Base-by-base conservation (phyloP, 495 filamentous ascomycete species). In the Copromyces sp. region DNA sequence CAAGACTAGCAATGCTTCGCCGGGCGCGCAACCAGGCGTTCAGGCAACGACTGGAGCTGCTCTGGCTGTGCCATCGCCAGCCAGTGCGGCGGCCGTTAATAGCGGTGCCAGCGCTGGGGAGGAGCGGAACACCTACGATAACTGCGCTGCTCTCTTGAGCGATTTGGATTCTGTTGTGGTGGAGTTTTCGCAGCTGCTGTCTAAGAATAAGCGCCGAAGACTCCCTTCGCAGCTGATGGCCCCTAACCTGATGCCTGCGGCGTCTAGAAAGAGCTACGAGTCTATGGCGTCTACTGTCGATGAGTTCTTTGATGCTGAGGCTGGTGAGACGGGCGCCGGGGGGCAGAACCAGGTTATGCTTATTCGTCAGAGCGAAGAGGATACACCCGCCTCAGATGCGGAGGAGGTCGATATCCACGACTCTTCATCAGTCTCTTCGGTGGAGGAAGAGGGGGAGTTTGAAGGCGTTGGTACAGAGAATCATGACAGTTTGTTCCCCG, bases 261-360 rank as follows among this genome's bases (percentile, higher is more conserved):
- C 82, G 11, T 88, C 92, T 11, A 89, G 95, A 72, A 84, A 83
- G 71, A 97, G 94, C 80, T 87, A 94, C 44, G 95, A 98, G 75
- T 82, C 84, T 3, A 87, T 90, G 47, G 86, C 82, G 12, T 87
- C 90, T 69, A 88, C 91, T 9, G 88, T 89, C 2, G 92, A 95
- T 39, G 96, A 99, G 77, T 99, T 97, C 81, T 99, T 97, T 74
- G 95, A 99, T 78, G 95, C 95, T 2, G 88, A 90, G 70, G 93
- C 90, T 61, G 93, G 90, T 9, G 90, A 87, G 35, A 74, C 65
- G 7, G 85, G 86, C 37, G 80, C 82, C n/a, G 89, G 91, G 53
- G 29, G 29, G 9, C 73, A 78, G 39, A 79, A 74, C 53, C 90
- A 90, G 71, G 84, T 98, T 2, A 84, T 97, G 75, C 89, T 89